Percentiles rank a stretch among this genome's conserved stretches.
Evolutionary conservation across 2,329 filamentous ascomycete genomes (phyloP).

Genomic region (Botrytis sinoallii): DNA sequence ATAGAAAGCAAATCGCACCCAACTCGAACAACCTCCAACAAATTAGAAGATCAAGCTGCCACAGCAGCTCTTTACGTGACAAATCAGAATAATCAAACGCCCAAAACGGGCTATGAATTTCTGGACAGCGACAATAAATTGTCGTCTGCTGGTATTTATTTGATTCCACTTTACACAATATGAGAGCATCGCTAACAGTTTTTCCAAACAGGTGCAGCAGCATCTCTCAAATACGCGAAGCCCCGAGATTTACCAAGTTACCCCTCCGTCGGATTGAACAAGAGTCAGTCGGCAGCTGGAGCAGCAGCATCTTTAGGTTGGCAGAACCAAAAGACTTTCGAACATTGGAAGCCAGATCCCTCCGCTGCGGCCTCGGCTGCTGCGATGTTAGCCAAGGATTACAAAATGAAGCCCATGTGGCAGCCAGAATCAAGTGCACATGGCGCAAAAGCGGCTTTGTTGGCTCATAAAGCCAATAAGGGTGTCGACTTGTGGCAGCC

Average conservation of each 20-base stretch:
- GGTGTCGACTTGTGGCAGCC: slow-evolving; percentile 52
- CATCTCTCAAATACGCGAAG: slow-evolving; percentile 67
- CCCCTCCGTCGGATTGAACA: slow-evolving; percentile 61
- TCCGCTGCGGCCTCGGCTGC: slow-evolving; percentile 59
- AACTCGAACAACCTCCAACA: slow-evolving; percentile 25
- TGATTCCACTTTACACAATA: slow-evolving; percentile 8
- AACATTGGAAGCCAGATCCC: slow-evolving; percentile 64
- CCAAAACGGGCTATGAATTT: slow-evolving; percentile 24
- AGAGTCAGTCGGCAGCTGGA: slow-evolving; percentile 59
- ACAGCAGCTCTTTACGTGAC: slow-evolving; percentile 58
- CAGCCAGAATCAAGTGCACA: slow-evolving; percentile 61
- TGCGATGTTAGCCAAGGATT: slow-evolving; percentile 57
- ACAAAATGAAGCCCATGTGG: slow-evolving; percentile 54
- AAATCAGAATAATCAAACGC: slow-evolving; percentile 33
- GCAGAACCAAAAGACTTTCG: slow-evolving; percentile 61
- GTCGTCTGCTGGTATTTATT: slow-evolving; percentile 52
- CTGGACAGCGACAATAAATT: slow-evolving; percentile 54
- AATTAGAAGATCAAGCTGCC: slow-evolving; percentile 50
- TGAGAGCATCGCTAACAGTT: slow-evolving; percentile 7
- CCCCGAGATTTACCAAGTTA: slow-evolving; percentile 72
- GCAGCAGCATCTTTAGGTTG: slow-evolving; percentile 74
- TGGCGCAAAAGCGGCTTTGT: slow-evolving; percentile 71
- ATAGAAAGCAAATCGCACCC: not conserved
- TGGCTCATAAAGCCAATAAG: slow-evolving; percentile 56
- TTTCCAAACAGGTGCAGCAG: slow-evolving; percentile 50